phyloP scores from a whole-genome alignment of 2,329 filamentous ascomycete genomes.

The Talaromyces sp. region DNA sequence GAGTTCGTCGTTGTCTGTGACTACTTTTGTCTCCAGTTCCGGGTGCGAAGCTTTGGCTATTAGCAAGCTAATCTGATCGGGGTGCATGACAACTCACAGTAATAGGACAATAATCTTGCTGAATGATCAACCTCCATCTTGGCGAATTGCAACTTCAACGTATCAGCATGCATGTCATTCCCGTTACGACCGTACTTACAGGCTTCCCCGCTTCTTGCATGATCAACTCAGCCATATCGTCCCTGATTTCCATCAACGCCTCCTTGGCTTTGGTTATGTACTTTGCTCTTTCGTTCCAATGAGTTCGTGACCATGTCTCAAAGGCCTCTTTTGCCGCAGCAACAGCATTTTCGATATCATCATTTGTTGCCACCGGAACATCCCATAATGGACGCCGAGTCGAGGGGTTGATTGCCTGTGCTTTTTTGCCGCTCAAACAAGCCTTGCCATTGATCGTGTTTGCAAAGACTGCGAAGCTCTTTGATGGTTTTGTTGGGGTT shows the following conservation, averaged over 20 bases:
- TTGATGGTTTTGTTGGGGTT: neutral
- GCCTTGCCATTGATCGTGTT: conserved; percentile 47
- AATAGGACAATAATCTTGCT: conserved; percentile 16
- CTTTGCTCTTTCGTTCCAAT: conserved; percentile 43
- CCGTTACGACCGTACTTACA: conserved; percentile 21
- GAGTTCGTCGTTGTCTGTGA: conserved; percentile 43
- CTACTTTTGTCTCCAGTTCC: conserved; percentile 43
- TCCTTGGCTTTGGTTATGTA: conserved; percentile 42
- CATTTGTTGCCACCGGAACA: conserved; percentile 42
- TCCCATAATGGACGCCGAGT: conserved; percentile 46
- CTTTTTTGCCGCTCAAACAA: conserved; percentile 31
- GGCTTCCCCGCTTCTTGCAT: conserved; percentile 55
- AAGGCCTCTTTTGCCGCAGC: conserved; percentile 46
- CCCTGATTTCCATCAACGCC: conserved; percentile 38
- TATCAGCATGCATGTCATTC: neutral
- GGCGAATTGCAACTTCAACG: conserved; percentile 17
- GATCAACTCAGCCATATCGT: conserved; percentile 46
- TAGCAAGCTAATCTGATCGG: neutral
- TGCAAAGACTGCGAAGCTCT: conserved; percentile 33
- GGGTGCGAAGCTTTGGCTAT: conserved; percentile 18
- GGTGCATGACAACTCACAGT: conserved; percentile 11
- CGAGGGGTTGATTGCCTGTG: conserved; percentile 45
- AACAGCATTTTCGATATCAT: conserved; percentile 49
- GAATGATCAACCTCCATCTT: conserved; percentile 19
- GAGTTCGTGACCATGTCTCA: conserved; percentile 46